These are phyloP conservation scores for Mollisia scopiformis DNA, from an alignment of 2,329 filamentous ascomycete genomes.

Conservation along the genomic window DNA sequence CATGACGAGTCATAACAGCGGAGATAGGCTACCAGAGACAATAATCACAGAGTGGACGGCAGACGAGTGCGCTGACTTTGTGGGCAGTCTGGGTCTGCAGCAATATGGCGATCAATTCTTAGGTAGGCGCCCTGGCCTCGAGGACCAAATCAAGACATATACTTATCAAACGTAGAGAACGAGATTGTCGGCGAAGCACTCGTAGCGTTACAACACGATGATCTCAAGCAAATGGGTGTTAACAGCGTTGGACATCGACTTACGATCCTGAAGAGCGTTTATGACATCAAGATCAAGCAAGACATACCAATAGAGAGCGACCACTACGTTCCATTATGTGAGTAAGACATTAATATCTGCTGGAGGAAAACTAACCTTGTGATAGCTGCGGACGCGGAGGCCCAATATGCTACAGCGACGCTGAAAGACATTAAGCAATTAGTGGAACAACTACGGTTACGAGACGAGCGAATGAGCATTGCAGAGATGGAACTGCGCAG, in stretches of 20 bases:
- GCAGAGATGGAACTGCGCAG: conserved; percentile 83
- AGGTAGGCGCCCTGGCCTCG: conserved; percentile 56
- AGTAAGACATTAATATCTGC: conserved; percentile 38
- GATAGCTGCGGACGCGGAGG: conserved; percentile 84
- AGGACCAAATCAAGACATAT: conserved; percentile 15
- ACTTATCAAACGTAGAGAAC: conserved; percentile 67
- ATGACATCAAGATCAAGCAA: conserved; percentile 93
- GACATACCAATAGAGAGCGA: conserved; percentile 90
- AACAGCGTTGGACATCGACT: conserved; percentile 90
- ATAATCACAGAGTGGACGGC: conserved; percentile 80
- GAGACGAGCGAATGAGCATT: conserved; percentile 86
- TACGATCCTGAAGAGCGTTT: conserved; percentile 93
- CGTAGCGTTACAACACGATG: conserved; percentile 85
- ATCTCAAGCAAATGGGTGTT: conserved; percentile 94
- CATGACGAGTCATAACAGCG: conserved; percentile 66
- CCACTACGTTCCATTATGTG: conserved; percentile 92
- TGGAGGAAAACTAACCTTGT: conserved; percentile 23
- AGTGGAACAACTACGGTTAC: conserved; percentile 84
- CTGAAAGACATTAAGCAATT: conserved; percentile 92
- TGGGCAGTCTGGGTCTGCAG: conserved; percentile 75
- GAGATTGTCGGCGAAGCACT: conserved; percentile 92
- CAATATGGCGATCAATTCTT: conserved; percentile 85
- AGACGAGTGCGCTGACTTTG: conserved; percentile 89
- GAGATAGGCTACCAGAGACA: conserved; percentile 71
- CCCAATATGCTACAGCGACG: conserved; percentile 83